These are phyloP conservation scores for Scenedesmus sp. DNA, from an alignment of 163 green algal genomes.

Conservation along the genomic window DNA sequence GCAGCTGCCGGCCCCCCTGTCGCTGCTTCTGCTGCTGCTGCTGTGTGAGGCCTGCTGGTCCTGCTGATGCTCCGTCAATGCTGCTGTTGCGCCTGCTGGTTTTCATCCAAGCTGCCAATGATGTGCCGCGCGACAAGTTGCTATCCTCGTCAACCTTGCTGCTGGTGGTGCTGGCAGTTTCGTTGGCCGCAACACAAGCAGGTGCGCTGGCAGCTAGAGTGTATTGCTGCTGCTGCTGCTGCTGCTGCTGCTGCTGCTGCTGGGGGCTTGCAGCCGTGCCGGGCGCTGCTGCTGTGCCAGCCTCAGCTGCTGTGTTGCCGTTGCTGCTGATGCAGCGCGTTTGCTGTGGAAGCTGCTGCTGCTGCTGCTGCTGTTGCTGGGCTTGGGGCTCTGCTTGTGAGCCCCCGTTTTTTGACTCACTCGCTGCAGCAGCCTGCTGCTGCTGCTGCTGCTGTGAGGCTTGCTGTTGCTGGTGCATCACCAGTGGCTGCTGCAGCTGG, in stretches of 20 bases:
- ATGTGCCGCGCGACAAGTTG: background rate
- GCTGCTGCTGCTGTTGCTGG: conserved; percentile 19
- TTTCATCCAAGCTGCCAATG: conserved; percentile 13
- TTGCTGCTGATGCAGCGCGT: background rate
- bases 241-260: conserved; percentile 13
- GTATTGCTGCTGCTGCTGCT: background rate
- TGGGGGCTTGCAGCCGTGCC: background rate
- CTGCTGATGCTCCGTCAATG: background rate
- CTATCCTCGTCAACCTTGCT: background rate
- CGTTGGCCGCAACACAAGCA: background rate
- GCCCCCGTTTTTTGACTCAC: background rate
- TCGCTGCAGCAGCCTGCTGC: background rate
- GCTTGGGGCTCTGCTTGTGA: background rate
- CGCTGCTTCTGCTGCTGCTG: conserved; percentile 31
- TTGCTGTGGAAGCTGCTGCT: background rate
- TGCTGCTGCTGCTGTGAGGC: conserved; percentile 20
- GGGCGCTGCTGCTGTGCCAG: background rate
- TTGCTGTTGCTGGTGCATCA: background rate
- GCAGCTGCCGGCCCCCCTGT: background rate
- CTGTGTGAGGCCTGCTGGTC: background rate
- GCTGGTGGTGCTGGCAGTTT: background rate
- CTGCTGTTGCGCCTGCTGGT: background rate
- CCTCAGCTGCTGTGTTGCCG: background rate
- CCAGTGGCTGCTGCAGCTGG: background rate
- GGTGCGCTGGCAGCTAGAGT: background rate